phyloP scores from a whole-genome alignment of 1,139 yeast genomes.

The Suhomyces coccinellae region DNA sequence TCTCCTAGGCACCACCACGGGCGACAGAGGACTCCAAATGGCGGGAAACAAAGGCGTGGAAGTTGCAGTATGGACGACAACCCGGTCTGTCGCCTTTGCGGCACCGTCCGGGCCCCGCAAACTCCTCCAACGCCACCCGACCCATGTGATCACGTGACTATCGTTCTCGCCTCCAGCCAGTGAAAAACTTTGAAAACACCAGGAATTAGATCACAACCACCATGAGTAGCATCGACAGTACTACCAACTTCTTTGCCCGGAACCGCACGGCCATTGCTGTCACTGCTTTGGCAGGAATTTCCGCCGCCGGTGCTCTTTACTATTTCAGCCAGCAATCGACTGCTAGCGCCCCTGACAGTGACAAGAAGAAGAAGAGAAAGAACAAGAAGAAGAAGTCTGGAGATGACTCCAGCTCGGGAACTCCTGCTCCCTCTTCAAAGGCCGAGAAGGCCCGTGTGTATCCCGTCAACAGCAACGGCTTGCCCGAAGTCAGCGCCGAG shows the following conservation, averaged over 20 bases:
- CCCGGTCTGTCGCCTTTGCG: no score
- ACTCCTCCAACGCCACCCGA: neutral
- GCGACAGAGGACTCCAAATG: no score
- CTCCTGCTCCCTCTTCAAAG: conserved; percentile 15
- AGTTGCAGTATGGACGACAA: no score
- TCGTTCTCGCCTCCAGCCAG: conserved; percentile 12
- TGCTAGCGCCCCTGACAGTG: conserved; percentile 18
- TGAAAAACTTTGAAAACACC: conserved; percentile 19
- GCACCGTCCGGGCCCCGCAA: no score
- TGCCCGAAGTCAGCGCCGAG: conserved; percentile 55
- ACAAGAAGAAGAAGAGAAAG: conserved; percentile 41
- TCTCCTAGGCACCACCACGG: no score
- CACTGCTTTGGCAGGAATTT: conserved; percentile 61
- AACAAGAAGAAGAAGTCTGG: conserved; percentile 36
- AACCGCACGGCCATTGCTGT: conserved; percentile 60
- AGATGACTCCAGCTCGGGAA: conserved; percentile 17
- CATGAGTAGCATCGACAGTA: conserved; percentile 13
- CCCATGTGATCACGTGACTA: conserved; percentile 7
- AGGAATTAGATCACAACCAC: conserved; percentile 8
- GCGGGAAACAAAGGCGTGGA: no score
- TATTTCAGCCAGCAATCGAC: conserved; percentile 23
- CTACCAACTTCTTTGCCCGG: conserved; percentile 47
- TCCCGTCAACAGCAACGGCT: conserved; percentile 55
- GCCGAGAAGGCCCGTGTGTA: conserved; percentile 25
- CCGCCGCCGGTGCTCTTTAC: conserved; percentile 62